Conservation (phyloP, 495 filamentous ascomycete species). For the Penicillium roqueforti region DNA sequence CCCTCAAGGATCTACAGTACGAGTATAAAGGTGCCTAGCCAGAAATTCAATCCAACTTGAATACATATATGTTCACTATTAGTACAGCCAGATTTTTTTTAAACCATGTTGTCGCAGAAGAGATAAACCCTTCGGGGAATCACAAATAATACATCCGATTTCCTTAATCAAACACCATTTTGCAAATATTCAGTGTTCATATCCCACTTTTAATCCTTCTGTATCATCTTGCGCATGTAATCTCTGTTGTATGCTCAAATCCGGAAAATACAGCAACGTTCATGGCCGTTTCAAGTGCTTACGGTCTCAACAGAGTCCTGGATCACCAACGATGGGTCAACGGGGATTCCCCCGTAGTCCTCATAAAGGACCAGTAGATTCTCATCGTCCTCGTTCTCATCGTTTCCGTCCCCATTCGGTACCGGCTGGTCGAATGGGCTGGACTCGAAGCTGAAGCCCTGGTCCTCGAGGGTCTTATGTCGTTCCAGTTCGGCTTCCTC, state of each 20-base stretch:
- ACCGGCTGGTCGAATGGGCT: not conserved
- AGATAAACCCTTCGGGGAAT: conserved; percentile 3
- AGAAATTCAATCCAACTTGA: not conserved
- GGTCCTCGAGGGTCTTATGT: not conserved
- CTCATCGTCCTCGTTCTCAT: no score
- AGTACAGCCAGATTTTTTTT: conserved; percentile 4
- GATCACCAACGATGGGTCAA: conserved; percentile 48
- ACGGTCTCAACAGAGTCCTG: conserved; percentile 10
- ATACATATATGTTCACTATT: conserved; percentile 12
- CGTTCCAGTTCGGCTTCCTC: conserved; percentile 31
- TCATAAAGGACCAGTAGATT: not conserved
- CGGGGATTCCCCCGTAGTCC: conserved; percentile 35
- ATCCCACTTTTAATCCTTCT: no score
- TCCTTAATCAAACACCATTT: not conserved
- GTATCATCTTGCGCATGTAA: no score
- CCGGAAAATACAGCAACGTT: not conserved
- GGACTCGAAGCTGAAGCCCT: conserved; percentile 5
- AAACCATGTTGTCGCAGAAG: conserved; percentile 7
- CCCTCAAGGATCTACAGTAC: conserved; percentile 47
- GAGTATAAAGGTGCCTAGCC: conserved; percentile 49
- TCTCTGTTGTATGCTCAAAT: not conserved
- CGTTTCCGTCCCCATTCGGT: not conserved
- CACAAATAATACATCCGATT: not conserved
- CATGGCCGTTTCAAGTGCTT: not conserved
- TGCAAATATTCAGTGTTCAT: not conserved